Evolutionary conservation across 164 flowering plant species (phyloP).

Genomic region (Vitis vinifera): ASM3070453v1 NC_081814.1:9858001-9858500

Average conservation of each 20-base stretch:
- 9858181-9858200: not conserved
- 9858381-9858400: too few relatives aligned
- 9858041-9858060: slow-evolving; percentile 70
- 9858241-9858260: too few relatives aligned
- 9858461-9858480: not conserved
- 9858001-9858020: slow-evolving; percentile 70
- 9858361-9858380: too few relatives aligned
- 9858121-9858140: slow-evolving; percentile 42
- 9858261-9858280: too few relatives aligned
- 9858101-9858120: slow-evolving; percentile 48
- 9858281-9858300: too few relatives aligned
- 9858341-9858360: too few relatives aligned
- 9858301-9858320: too few relatives aligned
- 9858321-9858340: too few relatives aligned
- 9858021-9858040: slow-evolving; percentile 69
- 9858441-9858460: not conserved
- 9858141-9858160: not conserved
- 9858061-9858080: slow-evolving; percentile 69
- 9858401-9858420: not conserved
- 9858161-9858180: slow-evolving; percentile 12
- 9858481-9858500: not conserved
- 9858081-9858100: slow-evolving; percentile 63
- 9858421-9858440: not conserved
- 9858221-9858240: not conserved
- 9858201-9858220: not conserved